phyloP scores from a whole-genome alignment of 306 rosid species.

The Medicago lupulina region DNA sequence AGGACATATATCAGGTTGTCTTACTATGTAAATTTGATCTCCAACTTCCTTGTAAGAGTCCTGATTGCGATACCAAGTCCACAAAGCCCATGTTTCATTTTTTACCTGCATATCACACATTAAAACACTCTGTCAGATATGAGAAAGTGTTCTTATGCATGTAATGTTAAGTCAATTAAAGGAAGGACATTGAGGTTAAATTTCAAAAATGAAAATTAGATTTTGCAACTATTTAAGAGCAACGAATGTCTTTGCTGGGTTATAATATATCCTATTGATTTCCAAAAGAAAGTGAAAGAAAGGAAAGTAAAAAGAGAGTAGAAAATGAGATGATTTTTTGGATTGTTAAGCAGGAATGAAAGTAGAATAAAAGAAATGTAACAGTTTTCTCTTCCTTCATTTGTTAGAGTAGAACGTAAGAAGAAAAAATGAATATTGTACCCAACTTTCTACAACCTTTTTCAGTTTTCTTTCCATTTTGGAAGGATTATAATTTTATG shows the following conservation, averaged over 20 bases:
- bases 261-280: background rate
- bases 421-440: background rate
- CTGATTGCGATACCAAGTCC: conserved; percentile 88
- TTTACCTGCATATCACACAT: conserved; percentile 62
- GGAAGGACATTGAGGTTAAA: conserved; percentile 6
- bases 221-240: conserved; percentile 1
- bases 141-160: conserved; percentile 13
- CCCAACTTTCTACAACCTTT: background rate
- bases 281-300: background rate
- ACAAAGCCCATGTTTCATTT: conserved; percentile 82
- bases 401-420: background rate
- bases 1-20: conserved; percentile 68
- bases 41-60: conserved; percentile 60
- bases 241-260: conserved; percentile 3
- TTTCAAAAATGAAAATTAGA: background rate
- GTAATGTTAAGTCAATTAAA: conserved; percentile 1
- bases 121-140: conserved; percentile 16
- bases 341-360: background rate
- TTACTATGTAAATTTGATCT: conserved; percentile 78
- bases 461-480: background rate
- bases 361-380: background rate
- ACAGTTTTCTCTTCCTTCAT: background rate
- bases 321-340: background rate
- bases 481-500: background rate
- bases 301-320: background rate